Evolutionary conservation across 2,329 filamentous ascomycete species (phyloP), one percentile per base, ranked within the genome.

Genomic region (Colletotrichum theobromicola): DNA sequence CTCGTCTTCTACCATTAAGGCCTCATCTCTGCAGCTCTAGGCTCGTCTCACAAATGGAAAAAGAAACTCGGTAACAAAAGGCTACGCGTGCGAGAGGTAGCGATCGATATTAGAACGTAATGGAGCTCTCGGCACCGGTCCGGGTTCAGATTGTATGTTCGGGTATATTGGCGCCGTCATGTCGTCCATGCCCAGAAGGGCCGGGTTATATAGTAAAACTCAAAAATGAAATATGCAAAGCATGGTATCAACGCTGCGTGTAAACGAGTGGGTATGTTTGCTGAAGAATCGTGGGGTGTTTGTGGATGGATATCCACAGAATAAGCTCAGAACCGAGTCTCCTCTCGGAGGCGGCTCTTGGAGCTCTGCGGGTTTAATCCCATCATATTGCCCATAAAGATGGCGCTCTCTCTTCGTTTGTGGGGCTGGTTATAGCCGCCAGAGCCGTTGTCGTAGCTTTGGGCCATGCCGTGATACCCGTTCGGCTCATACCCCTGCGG

Each of bases 371-470:
- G 85, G 67, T 85, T 88, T 35, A 90, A 81, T 30, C 86, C 85
- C 78, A 86, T 82, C 80, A 88, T 85, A 26, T 83, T 82, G 79
- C 89, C 86, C 80, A 88, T 87, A 75, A 92, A 90, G 81, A 93
- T 90, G 60, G 87, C 85, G 78, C 92, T 93, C 82, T 93, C 91
- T 64, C 91, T 88, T 63, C 90, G 86, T 79, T 87, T 89, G 53
- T 85, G 89, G 10, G 81, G 79, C 67, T 84, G 84, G 46, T 86
- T 83, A 63, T 85, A 84, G 65, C 79, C 72, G 32, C 76, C 64
- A 78, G 78, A 21, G 78, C 79, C 79, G 58, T 74, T 80, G 62
- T 89, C 87, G 74, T 84, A 85, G 30, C 78, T 75, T 16, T 65
- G 58, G 26, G 72, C 68, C 28, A 71, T 37, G 30, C 66, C 67